phyloP scores from a whole-genome alignment of 345 rosid species.

The Corymbia maculata region DNA sequence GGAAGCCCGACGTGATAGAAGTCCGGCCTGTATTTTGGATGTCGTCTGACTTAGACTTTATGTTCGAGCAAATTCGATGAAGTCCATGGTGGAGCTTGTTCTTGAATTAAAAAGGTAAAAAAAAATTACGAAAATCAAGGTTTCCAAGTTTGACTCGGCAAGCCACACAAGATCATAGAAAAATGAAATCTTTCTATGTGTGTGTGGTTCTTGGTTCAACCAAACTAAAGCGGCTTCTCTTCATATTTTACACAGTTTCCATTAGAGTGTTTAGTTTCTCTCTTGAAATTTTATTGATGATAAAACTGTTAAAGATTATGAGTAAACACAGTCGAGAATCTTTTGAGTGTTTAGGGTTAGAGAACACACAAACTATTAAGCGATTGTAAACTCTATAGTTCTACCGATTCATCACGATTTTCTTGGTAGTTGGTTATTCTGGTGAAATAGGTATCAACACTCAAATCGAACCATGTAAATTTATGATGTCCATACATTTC shows the following conservation, averaged over 20 bases:
- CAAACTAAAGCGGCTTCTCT: neutral
- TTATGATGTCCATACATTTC: neutral
- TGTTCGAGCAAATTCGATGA: neutral
- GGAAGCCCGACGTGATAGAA: neutral
- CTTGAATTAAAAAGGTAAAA: neutral
- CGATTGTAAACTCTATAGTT: neutral
- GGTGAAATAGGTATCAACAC: neutral
- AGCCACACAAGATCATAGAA: neutral
- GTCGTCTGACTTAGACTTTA: neutral
- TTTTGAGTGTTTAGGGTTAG: neutral
- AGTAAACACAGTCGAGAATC: neutral
- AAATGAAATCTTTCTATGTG: neutral
- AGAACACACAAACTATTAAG: neutral
- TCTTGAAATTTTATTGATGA: neutral
- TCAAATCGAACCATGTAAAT: neutral
- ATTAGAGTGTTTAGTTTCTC: neutral
- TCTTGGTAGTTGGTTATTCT: neutral
- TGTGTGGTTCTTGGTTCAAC: neutral
- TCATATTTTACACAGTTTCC: neutral
- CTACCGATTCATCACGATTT: neutral
- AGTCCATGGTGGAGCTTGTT: neutral
- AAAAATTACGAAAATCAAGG: neutral
- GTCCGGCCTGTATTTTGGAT: neutral
- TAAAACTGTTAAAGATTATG: neutral
- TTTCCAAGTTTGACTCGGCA: neutral